phyloP scores from a whole-genome alignment of 2,329 filamentous ascomycete species.

The Penicillium sp. region DNA sequence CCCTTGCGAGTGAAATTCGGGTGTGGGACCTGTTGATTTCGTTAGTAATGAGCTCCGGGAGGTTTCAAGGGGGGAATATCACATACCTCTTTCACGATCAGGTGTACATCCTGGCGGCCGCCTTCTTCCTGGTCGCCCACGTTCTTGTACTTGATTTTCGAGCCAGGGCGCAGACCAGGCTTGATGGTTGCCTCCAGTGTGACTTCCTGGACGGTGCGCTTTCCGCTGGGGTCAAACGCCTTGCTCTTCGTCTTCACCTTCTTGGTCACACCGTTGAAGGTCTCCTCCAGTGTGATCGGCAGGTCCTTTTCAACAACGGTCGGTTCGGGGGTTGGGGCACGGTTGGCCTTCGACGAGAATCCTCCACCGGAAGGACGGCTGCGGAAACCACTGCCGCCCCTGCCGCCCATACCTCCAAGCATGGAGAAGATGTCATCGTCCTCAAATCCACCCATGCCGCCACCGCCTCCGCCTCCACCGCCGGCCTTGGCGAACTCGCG shows the following conservation, averaged over 20 bases:
- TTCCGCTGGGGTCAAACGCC: constrained; percentile 80
- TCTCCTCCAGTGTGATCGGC: constrained; percentile 78
- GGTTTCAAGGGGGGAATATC: not conserved
- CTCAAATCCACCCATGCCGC: constrained; percentile 45
- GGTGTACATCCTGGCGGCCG: constrained; percentile 90
- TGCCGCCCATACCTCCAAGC: constrained; percentile 41
- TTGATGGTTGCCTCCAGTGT: constrained; percentile 95
- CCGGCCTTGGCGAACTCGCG: constrained; percentile 70
- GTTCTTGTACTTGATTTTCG: constrained; percentile 96
- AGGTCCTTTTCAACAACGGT: constrained; percentile 85
- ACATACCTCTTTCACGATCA: constrained; percentile 88
- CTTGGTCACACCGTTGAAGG: constrained; percentile 84
- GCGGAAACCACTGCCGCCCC: constrained; percentile 32
- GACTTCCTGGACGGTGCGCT: constrained; percentile 81
- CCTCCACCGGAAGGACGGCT: constrained; percentile 27
- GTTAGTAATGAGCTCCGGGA: constrained; percentile 41
- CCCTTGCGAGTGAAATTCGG: constrained; percentile 80
- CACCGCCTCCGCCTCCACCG: constrained; percentile 49
- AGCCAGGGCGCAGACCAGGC: constrained; percentile 90
- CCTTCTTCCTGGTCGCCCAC: constrained; percentile 98
- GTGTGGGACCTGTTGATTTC: constrained; percentile 71
- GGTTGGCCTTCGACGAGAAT: constrained; percentile 30
- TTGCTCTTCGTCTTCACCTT: constrained; percentile 99
- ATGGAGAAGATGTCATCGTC: constrained; percentile 55
- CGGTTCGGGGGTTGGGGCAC: constrained; percentile 70